Evolutionary conservation across 345 rosid genomes (phyloP).

Genomic region (Conringia planisiliqua): DNA sequence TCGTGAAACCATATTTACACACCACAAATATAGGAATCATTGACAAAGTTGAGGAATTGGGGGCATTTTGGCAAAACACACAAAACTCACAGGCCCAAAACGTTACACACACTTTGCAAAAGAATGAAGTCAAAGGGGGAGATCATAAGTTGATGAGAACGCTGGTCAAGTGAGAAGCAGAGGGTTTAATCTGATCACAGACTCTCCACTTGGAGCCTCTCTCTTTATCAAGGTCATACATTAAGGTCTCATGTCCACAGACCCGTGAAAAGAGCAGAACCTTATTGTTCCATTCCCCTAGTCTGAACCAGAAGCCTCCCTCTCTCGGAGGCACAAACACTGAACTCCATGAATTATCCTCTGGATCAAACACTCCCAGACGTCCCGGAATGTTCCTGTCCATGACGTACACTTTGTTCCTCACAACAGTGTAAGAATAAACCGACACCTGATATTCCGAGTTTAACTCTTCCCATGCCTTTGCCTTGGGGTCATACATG

Average conservation of each 20-base stretch:
- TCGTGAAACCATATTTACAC: not conserved
- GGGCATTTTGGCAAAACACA: not conserved
- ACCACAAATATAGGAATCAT: not conserved
- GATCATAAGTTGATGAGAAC: slow-evolving; percentile 25
- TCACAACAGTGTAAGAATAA: slow-evolving; percentile 73
- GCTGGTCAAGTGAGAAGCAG: slow-evolving; percentile 55
- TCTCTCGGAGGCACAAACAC: slow-evolving; percentile 68
- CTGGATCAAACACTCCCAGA: slow-evolving; percentile 58
- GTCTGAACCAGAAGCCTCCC: slow-evolving; percentile 58
- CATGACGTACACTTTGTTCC: slow-evolving; percentile 68
- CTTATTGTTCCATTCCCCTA: slow-evolving; percentile 64
- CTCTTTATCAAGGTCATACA: slow-evolving; percentile 67
- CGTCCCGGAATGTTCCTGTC: slow-evolving; percentile 84
- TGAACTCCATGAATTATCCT: slow-evolving; percentile 60
- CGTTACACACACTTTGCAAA: not conserved
- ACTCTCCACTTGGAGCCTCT: slow-evolving; percentile 72
- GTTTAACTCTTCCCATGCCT: slow-evolving; percentile 64
- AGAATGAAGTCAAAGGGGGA: slow-evolving; percentile 1
- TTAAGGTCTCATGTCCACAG: slow-evolving; percentile 44
- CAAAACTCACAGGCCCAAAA: no score
- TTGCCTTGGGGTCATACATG: slow-evolving; percentile 60
- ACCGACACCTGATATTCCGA: slow-evolving; percentile 71
- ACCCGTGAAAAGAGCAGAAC: slow-evolving; percentile 69
- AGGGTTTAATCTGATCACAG: slow-evolving; percentile 57
- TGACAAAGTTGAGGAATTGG: not conserved